Percentiles rank a stretch among this genome's conserved stretches.
These are phyloP conservation scores for Isabelozyma heimii DNA, from an alignment of 805 yeast species.

Conservation along the genomic window DNA sequence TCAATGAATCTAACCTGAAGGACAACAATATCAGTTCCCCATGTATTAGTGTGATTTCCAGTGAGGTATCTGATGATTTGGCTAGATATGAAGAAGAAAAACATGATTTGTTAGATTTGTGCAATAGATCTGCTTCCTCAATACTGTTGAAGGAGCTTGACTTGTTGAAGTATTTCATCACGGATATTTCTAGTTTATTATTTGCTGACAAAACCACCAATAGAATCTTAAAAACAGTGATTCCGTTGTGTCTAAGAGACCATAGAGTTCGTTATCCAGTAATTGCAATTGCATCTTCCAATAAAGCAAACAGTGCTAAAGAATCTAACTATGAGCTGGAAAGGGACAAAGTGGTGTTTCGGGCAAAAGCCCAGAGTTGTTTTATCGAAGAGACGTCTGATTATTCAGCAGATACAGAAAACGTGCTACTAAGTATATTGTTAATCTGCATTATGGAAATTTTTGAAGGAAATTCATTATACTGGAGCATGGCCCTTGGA, in stretches of 20 bases:
- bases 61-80: background rate
- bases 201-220: slow-evolving; percentile 22
- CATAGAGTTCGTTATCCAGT: slow-evolving; percentile 18
- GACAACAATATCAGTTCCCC: background rate
- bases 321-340: slow-evolving; percentile 1
- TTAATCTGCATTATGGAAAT: slow-evolving; percentile 20
- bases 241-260: slow-evolving; percentile 17
- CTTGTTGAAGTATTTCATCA: slow-evolving; percentile 16
- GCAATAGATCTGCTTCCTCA: slow-evolving; percentile 3
- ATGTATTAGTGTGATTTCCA: background rate
- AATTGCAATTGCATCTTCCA: slow-evolving; percentile 23
- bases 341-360: slow-evolving; percentile 6
- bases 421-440: slow-evolving; percentile 14
- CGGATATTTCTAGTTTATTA: slow-evolving; percentile 17
- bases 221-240: slow-evolving; percentile 16
- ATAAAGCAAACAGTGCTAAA: slow-evolving; percentile 6
- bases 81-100: slow-evolving; percentile 9
- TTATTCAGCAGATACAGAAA: slow-evolving; percentile 10
- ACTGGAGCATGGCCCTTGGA: slow-evolving; percentile 21
- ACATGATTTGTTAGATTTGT: slow-evolving; percentile 4
- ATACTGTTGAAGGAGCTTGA: slow-evolving; percentile 8
- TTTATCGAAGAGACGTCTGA: slow-evolving; percentile 7
- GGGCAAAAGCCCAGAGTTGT: slow-evolving; percentile 12
- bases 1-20: background rate
- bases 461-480: slow-evolving; percentile 21